Conservation (phyloP, 352 stramenopile species). For the Globisporangium iwayamae region DNA sequence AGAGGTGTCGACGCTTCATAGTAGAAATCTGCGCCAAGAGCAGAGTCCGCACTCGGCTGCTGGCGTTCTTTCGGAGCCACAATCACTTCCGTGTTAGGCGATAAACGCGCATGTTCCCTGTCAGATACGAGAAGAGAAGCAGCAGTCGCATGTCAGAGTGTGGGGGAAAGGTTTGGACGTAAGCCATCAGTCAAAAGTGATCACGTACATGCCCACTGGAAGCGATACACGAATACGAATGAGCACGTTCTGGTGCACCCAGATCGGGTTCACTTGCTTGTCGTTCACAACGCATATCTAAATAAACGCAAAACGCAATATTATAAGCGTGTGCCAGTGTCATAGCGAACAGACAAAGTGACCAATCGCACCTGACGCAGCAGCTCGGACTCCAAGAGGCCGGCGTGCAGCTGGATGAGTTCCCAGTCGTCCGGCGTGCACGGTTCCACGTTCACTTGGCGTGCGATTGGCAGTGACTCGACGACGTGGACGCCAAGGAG, state of each 20-base stretch:
- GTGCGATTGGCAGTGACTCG: slow-evolving; percentile 61
- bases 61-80: slow-evolving; percentile 73
- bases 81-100: slow-evolving; percentile 67
- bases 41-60: slow-evolving; percentile 19
- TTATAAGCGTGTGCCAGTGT: too few species aligned
- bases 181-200: not conserved
- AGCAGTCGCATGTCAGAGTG: not conserved
- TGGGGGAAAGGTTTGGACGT: not conserved
- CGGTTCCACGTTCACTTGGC: slow-evolving; percentile 80
- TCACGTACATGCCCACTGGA: slow-evolving; percentile 58
- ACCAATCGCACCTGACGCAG: slow-evolving; percentile 60
- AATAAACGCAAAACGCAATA: too few species aligned
- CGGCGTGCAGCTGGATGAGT: slow-evolving; percentile 85
- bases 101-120: slow-evolving; percentile 68
- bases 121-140: not conserved
- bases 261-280: slow-evolving; percentile 81
- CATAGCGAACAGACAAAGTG: not conserved
- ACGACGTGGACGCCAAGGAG: slow-evolving; percentile 74
- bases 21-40: slow-evolving; percentile 49
- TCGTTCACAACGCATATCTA: slow-evolving; percentile 87
- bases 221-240: slow-evolving; percentile 64
- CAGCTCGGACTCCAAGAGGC: slow-evolving; percentile 77
- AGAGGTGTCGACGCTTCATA: slow-evolving; percentile 54
- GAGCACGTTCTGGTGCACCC: slow-evolving; percentile 74
- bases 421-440: slow-evolving; percentile 88